Base-by-base conservation (phyloP, 768 basidiomycete genomes). In the Pleurotus pulmonarius region DNA sequence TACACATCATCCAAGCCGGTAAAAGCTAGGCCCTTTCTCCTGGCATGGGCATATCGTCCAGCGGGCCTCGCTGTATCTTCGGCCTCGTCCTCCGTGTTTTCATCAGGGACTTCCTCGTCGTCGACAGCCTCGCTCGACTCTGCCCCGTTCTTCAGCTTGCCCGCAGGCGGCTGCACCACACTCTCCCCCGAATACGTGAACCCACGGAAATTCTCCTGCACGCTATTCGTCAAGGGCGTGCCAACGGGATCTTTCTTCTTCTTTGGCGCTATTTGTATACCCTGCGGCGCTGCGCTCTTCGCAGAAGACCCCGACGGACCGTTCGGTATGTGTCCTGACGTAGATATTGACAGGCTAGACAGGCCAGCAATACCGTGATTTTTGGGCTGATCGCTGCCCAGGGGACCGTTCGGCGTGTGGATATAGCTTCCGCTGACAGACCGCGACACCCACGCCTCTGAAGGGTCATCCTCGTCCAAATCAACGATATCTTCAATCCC, bases 201-300 rank as follows among this genome's bases (percentile, higher is more conserved):
- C 16, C 96, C 96, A 46, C 88, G 82, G 71, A 98, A 98, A 68
- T 97, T 94, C 74, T 95, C 95, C 74, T 98, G 95, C 46, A 98
- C 91, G 65, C 88, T 92, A 68, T 77, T 92, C 60, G 94, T 95
- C 66, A 98, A 75, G 40, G 92, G 93, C 29, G 81, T 85, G 9
- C 83, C 86, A 26, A 67, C 69, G 13, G 69, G 74, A 16, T 75
- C 73, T 60, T 71, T 73, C 68, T 75, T 79, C 65, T 72, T 75
- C 69, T 71, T 73, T 59, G 74, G 75, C 55, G 69, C 72, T 61
- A 85, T 87, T 65, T 83, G 76, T 57, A 86, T 86, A 11, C 74
- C 75, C 61, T 74, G 69, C 9, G 29, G 48, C 43, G 67, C 22
- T 13, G 16, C 48, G 11, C 58, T 61, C 38, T 56, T 60, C 9